Base-by-base conservation (phyloP, 495 filamentous ascomycete genomes). In the Monascus purpureus region DNA sequence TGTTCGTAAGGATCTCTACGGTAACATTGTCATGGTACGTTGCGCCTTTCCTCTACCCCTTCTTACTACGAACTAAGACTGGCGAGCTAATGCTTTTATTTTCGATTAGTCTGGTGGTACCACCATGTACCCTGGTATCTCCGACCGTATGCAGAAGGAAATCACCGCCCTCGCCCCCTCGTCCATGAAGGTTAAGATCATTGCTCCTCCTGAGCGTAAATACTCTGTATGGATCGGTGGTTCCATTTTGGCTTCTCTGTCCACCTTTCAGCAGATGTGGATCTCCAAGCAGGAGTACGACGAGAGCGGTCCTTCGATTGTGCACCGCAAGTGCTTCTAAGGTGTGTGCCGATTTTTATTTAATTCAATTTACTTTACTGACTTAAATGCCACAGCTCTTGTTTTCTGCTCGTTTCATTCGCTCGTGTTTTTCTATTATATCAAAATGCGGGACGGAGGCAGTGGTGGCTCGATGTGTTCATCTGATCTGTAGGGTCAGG, bases 311-410 rank as follows among this genome's bases (percentile, higher is more conserved):
- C 90, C 90, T 50, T 94, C 86, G 49, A 96, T 97, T 57, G 90
- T 97, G 47, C 90, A 97, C 79, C 87, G 90, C 82, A 97, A 97
- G 82, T 97, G 86, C 81, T 94, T 94, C 80, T 94, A 94, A 93
- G 75, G 75, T 76, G 59, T 46, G 43, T 4, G n/a, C 9, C n/a
- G 28, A 30, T 30, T 13, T 30, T 28, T 13, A 11, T 13, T n/a
- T n/a, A n/a, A n/a, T n/a, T n/a, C n/a, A n/a, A n/a, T n/a, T n/a
- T n/a, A n/a, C n/a, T n/a, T n/a, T n/a, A n/a, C n/a, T n/a, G n/a
- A n/a, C n/a, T n/a, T n/a, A n/a, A n/a, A 11, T 42, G 11, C 0
- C 17, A 16, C 22, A 47, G 44, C 42, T 46, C 36, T 33, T 52
- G 39, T 40, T 32, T 34, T 18, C 41, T 51, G 43, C 49, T 53